A percentile compares a stretch with the other conserved stretches of the same genome.
Evolutionary conservation across 2,329 filamentous ascomycete species (phyloP).

Genomic region (Berkeleyomyces basicola): DNA sequence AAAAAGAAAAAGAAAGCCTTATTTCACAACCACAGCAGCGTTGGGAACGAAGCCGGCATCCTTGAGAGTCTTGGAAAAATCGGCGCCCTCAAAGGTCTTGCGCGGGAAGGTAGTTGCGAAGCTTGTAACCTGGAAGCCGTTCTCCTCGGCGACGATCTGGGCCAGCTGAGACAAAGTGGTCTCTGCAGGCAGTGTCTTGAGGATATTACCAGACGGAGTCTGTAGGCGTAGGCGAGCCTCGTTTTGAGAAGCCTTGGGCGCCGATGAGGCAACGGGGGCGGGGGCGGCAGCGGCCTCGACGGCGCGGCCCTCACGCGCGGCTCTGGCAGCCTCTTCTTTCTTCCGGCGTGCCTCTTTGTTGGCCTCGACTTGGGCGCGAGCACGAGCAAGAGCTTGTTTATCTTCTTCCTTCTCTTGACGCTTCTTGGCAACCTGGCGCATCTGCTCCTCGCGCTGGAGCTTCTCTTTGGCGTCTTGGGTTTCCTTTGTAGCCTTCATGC

Average conservation of each 20-base stretch:
- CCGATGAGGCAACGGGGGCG: constrained; percentile 25
- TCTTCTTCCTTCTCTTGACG: constrained; percentile 77
- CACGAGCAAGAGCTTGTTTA: constrained; percentile 67
- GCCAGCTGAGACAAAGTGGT: constrained; percentile 90
- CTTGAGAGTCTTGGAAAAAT: constrained; percentile 81
- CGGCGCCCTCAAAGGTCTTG: constrained; percentile 57
- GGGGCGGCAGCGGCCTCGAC: constrained; percentile 28
- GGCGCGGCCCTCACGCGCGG: constrained; percentile 60
- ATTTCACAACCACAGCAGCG: constrained; percentile 67
- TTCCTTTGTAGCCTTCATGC: constrained; percentile 79
- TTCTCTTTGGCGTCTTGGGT: constrained; percentile 81
- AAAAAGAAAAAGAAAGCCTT: not conserved
- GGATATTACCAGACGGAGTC: constrained; percentile 53
- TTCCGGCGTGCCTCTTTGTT: constrained; percentile 80
- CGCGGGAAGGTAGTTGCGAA: constrained; percentile 79
- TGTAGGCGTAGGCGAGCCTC: constrained; percentile 74
- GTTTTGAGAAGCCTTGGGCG: constrained; percentile 54
- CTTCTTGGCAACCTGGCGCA: constrained; percentile 81
- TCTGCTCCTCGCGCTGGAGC: constrained; percentile 68
- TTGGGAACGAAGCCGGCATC: constrained; percentile 83
- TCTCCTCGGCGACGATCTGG: constrained; percentile 54
- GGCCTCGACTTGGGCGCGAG: constrained; percentile 85
- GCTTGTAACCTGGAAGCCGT: constrained; percentile 50
- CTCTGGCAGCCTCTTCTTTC: constrained; percentile 75
- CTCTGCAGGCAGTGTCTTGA: constrained; percentile 76